These are phyloP conservation scores for Dalbergia cultrata DNA, from an alignment of 306 rosid species.

Conservation along the genomic window DNA sequence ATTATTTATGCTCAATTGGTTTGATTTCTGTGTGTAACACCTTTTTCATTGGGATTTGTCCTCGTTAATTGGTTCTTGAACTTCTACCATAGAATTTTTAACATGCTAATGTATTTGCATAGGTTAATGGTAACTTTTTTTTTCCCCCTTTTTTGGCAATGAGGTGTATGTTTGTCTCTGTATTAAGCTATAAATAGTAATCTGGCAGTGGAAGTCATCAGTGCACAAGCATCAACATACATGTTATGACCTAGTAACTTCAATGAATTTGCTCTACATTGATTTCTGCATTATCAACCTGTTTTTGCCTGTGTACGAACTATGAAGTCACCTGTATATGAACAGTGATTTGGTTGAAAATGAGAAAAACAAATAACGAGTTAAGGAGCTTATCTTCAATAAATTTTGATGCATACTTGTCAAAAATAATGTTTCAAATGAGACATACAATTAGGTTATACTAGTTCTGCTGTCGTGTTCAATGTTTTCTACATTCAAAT, in stretches of 20 bases:
- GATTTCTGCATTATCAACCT: neutral
- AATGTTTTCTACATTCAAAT: conserved; percentile 5
- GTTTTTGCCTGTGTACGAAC: neutral
- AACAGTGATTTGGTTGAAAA: conserved; percentile 1
- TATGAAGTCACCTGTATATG: neutral
- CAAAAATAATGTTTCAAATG: neutral
- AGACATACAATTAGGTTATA: conserved; percentile 8
- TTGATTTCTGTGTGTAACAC: neutral
- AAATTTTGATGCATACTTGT: conserved; percentile 13
- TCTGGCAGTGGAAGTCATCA: conserved; percentile 21
- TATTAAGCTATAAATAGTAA: neutral
- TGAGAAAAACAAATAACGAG: conserved; percentile 10
- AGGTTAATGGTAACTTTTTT: neutral
- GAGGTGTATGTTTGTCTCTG: conserved; percentile 1
- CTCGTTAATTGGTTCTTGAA: neutral
- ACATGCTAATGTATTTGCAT: neutral
- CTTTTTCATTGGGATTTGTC: neutral
- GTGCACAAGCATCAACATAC: neutral
- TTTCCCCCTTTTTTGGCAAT: no score
- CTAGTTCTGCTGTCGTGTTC: neutral
- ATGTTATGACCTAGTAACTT: neutral
- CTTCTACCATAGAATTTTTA: neutral
- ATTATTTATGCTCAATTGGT: neutral
- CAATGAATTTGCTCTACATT: neutral
- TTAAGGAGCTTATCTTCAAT: neutral